Percentiles rank a stretch among this genome's conserved stretches.
phyloP scores from a whole-genome alignment of 371 early-diverging fungal genomes.

The Apophysomyces trapeziformis region DNA sequence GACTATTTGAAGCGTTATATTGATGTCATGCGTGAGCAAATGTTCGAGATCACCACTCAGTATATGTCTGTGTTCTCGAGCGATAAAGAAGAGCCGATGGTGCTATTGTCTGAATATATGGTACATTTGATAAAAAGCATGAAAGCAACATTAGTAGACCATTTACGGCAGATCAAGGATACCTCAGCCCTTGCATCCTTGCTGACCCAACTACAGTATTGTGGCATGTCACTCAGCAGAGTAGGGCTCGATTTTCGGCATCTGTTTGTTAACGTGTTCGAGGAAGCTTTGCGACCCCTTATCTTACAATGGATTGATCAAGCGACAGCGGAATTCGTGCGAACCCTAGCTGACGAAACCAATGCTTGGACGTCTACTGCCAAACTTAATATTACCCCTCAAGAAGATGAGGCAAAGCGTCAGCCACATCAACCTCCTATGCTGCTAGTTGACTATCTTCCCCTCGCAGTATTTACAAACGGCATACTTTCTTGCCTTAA shows the following conservation, averaged over 20 bases:
- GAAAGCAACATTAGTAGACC: slow-evolving; percentile 32
- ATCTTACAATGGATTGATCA: slow-evolving; percentile 55
- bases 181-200: slow-evolving; percentile 68
- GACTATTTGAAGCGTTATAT: slow-evolving; percentile 76
- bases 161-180: slow-evolving; percentile 62
- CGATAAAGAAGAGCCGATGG: slow-evolving; percentile 38
- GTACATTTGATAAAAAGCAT: slow-evolving; percentile 45
- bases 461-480: slow-evolving; percentile 74
- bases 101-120: slow-evolving; percentile 61
- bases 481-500: slow-evolving; percentile 67
- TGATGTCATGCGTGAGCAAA: slow-evolving; percentile 77
- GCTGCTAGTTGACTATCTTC: slow-evolving; percentile 69
- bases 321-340: slow-evolving; percentile 51
- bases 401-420: slow-evolving; percentile 14
- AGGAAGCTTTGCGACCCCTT: slow-evolving; percentile 63
- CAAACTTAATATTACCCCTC: slow-evolving; percentile 20
- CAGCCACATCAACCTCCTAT: slow-evolving; percentile 53
- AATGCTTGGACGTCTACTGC: slow-evolving; percentile 56
- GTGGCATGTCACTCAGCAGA: slow-evolving; percentile 80
- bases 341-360: slow-evolving; percentile 35
- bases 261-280: slow-evolving; percentile 63
- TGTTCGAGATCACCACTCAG: slow-evolving; percentile 83
- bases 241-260: slow-evolving; percentile 82
- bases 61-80: slow-evolving; percentile 82
- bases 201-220: slow-evolving; percentile 82